phyloP scores from a whole-genome alignment of 257 asterid species.

The Handroanthus guayacan region DNA sequence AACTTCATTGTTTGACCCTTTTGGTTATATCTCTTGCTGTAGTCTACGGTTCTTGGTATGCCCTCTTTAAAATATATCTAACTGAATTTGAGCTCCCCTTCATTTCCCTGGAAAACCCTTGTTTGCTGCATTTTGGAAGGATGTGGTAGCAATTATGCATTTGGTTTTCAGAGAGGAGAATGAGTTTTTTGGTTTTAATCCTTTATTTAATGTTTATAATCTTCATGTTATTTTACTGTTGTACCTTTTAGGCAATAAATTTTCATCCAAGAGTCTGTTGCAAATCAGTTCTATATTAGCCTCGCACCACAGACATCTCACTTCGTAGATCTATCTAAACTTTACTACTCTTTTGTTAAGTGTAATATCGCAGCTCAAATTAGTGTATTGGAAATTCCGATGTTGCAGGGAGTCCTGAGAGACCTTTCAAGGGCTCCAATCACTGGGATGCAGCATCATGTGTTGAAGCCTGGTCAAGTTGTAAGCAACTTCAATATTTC shows the following conservation, averaged over 20 bases:
- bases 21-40: background rate
- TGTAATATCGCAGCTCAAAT: slow-evolving; percentile 6
- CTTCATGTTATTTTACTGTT: background rate
- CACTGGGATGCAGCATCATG: slow-evolving; percentile 57
- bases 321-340: no score
- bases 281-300: background rate
- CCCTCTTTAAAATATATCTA: background rate
- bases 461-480: slow-evolving; percentile 58
- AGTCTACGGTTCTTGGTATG: background rate
- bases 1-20: background rate
- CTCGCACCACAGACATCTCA: no score
- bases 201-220: background rate
- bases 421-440: slow-evolving; percentile 81
- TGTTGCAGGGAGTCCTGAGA: slow-evolving; percentile 81
- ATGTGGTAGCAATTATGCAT: background rate
- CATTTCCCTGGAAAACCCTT: slow-evolving; percentile 5
- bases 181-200: background rate
- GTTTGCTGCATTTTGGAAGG: background rate
- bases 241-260: background rate
- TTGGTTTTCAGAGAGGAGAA: background rate
- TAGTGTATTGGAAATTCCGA: background rate
- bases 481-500: slow-evolving; percentile 33
- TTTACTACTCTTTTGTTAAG: background rate
- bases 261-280: background rate
- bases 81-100: background rate